Evolutionary conservation across 129 eudicot genomes (phyloP).

Genomic region (Escallonia rubra): DNA sequence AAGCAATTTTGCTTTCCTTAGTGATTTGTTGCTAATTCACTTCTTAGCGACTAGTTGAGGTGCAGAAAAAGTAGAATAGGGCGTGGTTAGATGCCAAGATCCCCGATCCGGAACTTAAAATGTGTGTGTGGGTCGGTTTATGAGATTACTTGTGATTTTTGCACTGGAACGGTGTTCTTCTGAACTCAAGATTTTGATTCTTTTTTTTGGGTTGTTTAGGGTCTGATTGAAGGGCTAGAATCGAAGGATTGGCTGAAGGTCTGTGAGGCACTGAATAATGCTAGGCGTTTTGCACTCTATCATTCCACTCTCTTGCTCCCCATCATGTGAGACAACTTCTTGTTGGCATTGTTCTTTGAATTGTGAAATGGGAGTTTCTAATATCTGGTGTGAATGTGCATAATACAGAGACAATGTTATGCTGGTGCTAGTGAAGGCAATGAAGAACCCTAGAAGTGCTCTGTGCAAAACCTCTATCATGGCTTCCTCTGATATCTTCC

Average conservation of each 20-base stretch:
- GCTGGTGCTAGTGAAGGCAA: constrained; percentile 69
- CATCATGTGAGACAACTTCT: constrained; percentile 40
- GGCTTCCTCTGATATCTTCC: constrained; percentile 85
- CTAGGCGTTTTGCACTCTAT: constrained; percentile 68
- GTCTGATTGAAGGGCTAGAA: constrained; percentile 75
- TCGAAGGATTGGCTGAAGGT: constrained; percentile 92
- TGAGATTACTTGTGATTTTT: too few relatives aligned
- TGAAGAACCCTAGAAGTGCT: constrained; percentile 99
- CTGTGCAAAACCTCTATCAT: constrained; percentile 83
- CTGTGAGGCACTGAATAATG: constrained; percentile 77
- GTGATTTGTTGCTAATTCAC: background rate
- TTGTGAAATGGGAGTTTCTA: constrained; percentile 6
- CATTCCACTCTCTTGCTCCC: constrained; percentile 69
- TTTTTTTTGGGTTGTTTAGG: constrained; percentile 32
- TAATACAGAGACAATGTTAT: constrained; percentile 74
- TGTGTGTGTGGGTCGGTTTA: too few relatives aligned
- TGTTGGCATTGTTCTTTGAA: background rate
- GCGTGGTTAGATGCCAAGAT: too few relatives aligned
- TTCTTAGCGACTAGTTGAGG: background rate
- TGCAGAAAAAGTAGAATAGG: too few relatives aligned
- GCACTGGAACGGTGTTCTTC: too few relatives aligned
- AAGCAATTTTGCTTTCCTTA: background rate
- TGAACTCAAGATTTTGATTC: background rate
- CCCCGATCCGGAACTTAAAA: background rate
- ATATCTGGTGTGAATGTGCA: background rate